A percentile compares a stretch with the other conserved stretches of the same genome.
phyloP scores from a whole-genome alignment of 2,329 filamentous ascomycete species.

The Cladosporium cucumerinum region DNA sequence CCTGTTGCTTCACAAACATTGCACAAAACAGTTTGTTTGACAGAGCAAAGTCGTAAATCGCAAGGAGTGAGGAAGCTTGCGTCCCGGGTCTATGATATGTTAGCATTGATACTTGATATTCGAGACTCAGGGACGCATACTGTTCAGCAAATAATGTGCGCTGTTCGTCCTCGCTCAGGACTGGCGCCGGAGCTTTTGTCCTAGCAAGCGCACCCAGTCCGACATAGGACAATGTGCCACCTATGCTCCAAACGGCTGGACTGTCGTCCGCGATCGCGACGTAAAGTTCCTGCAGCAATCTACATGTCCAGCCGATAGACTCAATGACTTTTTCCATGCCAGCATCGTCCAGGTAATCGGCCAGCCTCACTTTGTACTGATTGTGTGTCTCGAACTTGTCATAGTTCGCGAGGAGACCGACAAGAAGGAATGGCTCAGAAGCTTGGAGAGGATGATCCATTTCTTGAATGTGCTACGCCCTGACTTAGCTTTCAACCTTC shows the following conservation, averaged over 20 bases:
- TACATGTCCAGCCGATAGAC: conserved; percentile 71
- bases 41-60: conserved; percentile 88
- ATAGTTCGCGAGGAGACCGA: conserved; percentile 90
- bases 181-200: conserved; percentile 56
- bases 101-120: neutral
- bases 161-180: conserved; percentile 72
- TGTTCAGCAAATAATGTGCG: conserved; percentile 77
- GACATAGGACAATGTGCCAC: conserved; percentile 76
- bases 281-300: conserved; percentile 68
- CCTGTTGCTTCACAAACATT: conserved; percentile 62
- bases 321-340: conserved; percentile 79
- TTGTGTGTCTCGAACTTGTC: conserved; percentile 99
- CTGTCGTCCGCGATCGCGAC: conserved; percentile 84
- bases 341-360: conserved; percentile 90
- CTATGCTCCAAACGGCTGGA: conserved; percentile 83
- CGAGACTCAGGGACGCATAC: conserved; percentile 48
- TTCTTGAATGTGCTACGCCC: neutral
- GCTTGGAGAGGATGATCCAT: conserved; percentile 61
- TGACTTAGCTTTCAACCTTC: conserved; percentile 53
- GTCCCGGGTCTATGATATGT: conserved; percentile 63
- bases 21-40: conserved; percentile 95
- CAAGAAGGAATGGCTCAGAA: conserved; percentile 70
- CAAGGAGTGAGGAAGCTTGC: conserved; percentile 75
- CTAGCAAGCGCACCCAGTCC: conserved; percentile 72
- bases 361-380: conserved; percentile 84